phyloP scores from a whole-genome alignment of 371 early-diverging fungal genomes.

The Mucor piriformis region DNA sequence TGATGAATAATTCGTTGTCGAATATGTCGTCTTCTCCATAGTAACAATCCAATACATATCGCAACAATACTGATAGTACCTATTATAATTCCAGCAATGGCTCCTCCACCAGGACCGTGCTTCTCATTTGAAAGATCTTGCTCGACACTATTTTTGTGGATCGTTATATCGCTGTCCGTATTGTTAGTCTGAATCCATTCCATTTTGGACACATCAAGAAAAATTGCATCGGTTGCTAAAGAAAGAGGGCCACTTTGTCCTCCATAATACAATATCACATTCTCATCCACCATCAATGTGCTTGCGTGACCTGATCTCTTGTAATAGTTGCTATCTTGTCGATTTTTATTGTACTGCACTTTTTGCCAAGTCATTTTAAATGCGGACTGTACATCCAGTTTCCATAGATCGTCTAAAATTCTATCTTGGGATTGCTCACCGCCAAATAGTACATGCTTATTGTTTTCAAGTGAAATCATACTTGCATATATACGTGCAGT shows the following conservation, averaged over 20 bases:
- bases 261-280: constrained; percentile 19
- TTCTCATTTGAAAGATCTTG: neutral
- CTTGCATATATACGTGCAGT: constrained; percentile 22
- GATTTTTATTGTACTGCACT: neutral
- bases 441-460: constrained; percentile 20
- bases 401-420: constrained; percentile 27
- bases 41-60: constrained; percentile 30
- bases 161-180: neutral
- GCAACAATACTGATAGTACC: constrained; percentile 33
- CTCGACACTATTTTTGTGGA: neutral
- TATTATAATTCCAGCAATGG: constrained; percentile 41
- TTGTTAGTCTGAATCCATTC: constrained; percentile 8
- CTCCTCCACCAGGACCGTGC: constrained; percentile 32
- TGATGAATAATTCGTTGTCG: constrained; percentile 3
- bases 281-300: neutral
- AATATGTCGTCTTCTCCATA: constrained; percentile 16
- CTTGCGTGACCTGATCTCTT: constrained; percentile 21
- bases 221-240: constrained; percentile 10
- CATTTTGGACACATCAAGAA: constrained; percentile 12
- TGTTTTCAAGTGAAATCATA: constrained; percentile 7
- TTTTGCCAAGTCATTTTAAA: constrained; percentile 22
- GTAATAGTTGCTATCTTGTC: neutral
- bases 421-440: constrained; percentile 9
- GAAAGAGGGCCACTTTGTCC: constrained; percentile 4
- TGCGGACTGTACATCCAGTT: constrained; percentile 9